Evolutionary conservation across 305 asterid genomes (phyloP), one percentile per base, ranked within the genome.

Genomic region (Fraxinus nigra): DNA sequence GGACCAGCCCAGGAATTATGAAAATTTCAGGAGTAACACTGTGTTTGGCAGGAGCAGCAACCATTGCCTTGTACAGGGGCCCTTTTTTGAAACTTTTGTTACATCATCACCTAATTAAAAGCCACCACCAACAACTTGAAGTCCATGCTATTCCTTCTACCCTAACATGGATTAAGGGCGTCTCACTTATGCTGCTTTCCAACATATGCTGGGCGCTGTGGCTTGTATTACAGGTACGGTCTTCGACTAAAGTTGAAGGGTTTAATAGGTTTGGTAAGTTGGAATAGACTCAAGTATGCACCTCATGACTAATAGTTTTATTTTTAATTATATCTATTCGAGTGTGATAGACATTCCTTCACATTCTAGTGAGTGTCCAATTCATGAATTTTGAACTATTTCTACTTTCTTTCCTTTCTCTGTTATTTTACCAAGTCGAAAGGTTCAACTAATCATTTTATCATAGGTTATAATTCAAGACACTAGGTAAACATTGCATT

Each of bases 51-150:
- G 99, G 99, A 81, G 92, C 89, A n/a, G 91, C 84, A 43, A 91
- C 91, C 43, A 95, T 94, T 9, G 98, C 99, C 24, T 93, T 94
- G 78, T 91, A 90, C 26, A 92, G 89, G 80, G 99, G 99, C 24
- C 96, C 97, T 33, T 81, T 85, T 28, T 72, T 94, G 83, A 94
- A 87, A 74, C 80, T 94, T 4, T 69, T 95, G 83, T 24, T 89
- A n/a, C 89, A 92, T 78, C 97, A 95, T 74, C 98, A 94, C 85
- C 87, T 95, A 77, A 56, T 95, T 6, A 88, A 81, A 20, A 82
- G 77, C 74, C 84, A 90, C 33, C 79, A 78, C 0, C 87, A 85
- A 11, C 87, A 86, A 59, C 26, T 73, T 14, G 88, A 84, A 24
- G 65, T 37, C 0, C 84, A 82, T 28, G 59, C n/a, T 9, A 65